phyloP scores from a whole-genome alignment of 2,329 filamentous ascomycete species.

The Trichoderma semiorbis region DNA sequence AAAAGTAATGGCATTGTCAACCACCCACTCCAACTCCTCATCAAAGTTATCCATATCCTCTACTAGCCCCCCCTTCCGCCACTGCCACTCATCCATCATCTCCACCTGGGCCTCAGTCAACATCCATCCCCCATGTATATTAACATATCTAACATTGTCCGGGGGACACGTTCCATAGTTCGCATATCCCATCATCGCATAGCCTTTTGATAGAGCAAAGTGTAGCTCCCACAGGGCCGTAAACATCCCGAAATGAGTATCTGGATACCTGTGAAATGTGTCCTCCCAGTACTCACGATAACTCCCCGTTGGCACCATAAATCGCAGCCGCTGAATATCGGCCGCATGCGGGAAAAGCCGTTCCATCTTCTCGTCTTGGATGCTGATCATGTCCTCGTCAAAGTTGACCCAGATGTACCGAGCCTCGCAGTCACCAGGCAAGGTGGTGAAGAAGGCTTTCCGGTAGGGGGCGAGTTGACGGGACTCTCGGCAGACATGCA shows the following conservation, averaged over 20 bases:
- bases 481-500: conserved; percentile 19
- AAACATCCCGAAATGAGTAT: not conserved
- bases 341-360: conserved; percentile 7
- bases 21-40: not conserved
- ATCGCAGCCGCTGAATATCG: conserved; percentile 21
- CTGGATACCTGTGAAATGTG: not conserved
- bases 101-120: conserved; percentile 14
- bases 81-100: not conserved
- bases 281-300: not conserved
- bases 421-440: conserved; percentile 7
- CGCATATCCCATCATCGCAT: not conserved
- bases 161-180: conserved; percentile 13
- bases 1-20: not conserved
- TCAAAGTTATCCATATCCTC: conserved; percentile 17
- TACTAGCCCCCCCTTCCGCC: conserved; percentile 11
- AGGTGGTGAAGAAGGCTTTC: conserved; percentile 11
- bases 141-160: conserved; percentile 20
- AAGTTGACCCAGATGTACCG: conserved; percentile 22
- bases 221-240: conserved; percentile 19
- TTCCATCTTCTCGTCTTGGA: not conserved
- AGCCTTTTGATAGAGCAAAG: conserved; percentile 10
- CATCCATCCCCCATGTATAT: conserved; percentile 17
- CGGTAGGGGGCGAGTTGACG: conserved; percentile 11
- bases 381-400: conserved; percentile 20
- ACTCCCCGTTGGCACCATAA: not conserved